Conservation (phyloP, 2,329 filamentous ascomycete species). For the Alternaria rosae region DNA sequence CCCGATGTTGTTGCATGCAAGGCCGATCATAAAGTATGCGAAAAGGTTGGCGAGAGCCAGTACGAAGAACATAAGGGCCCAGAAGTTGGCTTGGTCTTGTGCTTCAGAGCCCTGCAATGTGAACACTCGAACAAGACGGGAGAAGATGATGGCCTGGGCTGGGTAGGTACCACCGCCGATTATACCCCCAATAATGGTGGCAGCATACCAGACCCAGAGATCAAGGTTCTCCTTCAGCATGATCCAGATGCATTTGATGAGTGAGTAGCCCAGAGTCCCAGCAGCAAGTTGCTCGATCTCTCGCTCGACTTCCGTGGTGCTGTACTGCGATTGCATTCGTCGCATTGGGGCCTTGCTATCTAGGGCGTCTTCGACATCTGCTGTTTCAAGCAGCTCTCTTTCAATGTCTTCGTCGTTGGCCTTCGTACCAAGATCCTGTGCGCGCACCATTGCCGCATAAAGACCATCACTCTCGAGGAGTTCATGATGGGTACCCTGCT, state of each 20-base stretch:
- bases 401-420: background rate
- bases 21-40: slow-evolving; percentile 62
- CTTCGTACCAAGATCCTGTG: slow-evolving; percentile 34
- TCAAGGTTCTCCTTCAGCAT: slow-evolving; percentile 21
- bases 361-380: background rate
- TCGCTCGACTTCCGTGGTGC: background rate
- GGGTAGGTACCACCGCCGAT: slow-evolving; percentile 5
- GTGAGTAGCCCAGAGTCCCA: slow-evolving; percentile 15
- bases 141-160: slow-evolving; percentile 26
- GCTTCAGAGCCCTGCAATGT: slow-evolving; percentile 21
- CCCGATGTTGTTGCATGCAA: slow-evolving; percentile 67
- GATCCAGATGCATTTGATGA: slow-evolving; percentile 18
- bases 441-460: slow-evolving; percentile 17
- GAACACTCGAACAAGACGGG: slow-evolving; percentile 23
- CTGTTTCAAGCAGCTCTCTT: slow-evolving; percentile 1
- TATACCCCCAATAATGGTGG: background rate
- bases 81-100: slow-evolving; percentile 24
- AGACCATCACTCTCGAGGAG: slow-evolving; percentile 6
- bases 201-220: slow-evolving; percentile 2
- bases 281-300: slow-evolving; percentile 16
- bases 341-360: slow-evolving; percentile 8
- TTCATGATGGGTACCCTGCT: slow-evolving; percentile 66
- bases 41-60: slow-evolving; percentile 25
- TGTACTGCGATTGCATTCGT: slow-evolving; percentile 14
- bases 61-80: slow-evolving; percentile 35